These are phyloP conservation scores for Pseudozyma tsukubaensis DNA, from an alignment of 1,284 basidiomycete species.

Conservation along the genomic window DNA sequence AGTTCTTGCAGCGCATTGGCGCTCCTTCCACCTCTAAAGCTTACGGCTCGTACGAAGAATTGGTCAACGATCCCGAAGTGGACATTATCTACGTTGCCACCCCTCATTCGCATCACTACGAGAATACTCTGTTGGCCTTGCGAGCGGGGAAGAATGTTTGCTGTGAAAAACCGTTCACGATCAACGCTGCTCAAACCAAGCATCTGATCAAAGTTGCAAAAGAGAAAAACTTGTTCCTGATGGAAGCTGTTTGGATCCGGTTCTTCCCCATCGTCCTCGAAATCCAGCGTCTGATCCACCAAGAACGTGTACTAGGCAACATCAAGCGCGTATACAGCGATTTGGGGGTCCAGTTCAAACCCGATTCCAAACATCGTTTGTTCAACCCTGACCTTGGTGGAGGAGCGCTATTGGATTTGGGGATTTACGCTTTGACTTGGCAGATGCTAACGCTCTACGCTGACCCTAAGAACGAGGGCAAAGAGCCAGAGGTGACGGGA, in stretches of 20 bases:
- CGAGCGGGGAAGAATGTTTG: slow-evolving; percentile 83
- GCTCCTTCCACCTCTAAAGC: slow-evolving; percentile 74
- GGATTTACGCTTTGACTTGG: slow-evolving; percentile 68
- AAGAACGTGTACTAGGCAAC: slow-evolving; percentile 49
- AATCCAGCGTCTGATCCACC: slow-evolving; percentile 47
- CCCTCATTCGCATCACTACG: slow-evolving; percentile 86
- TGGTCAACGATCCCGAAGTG: slow-evolving; percentile 78
- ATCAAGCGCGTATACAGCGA: slow-evolving; percentile 50
- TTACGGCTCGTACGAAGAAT: slow-evolving; percentile 81
- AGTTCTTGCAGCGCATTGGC: slow-evolving; percentile 75
- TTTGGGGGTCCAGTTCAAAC: slow-evolving; percentile 39
- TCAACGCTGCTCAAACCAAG: slow-evolving; percentile 71
- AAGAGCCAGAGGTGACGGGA: slow-evolving; percentile 71
- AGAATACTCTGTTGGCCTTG: slow-evolving; percentile 80
- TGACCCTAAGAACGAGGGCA: slow-evolving; percentile 72
- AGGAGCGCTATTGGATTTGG: slow-evolving; percentile 81
- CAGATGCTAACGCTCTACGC: slow-evolving; percentile 52
- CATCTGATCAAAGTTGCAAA: slow-evolving; percentile 80
- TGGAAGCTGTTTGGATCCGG: slow-evolving; percentile 61
- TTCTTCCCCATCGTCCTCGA: slow-evolving; percentile 58
- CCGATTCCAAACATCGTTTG: slow-evolving; percentile 78
- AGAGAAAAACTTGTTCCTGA: slow-evolving; percentile 59
- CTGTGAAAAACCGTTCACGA: slow-evolving; percentile 70
- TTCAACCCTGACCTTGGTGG: slow-evolving; percentile 84
- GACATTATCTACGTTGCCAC: slow-evolving; percentile 75